Evolutionary conservation across 768 basidiomycete genomes (phyloP).

Genomic region (Tulasnella calospora): DNA sequence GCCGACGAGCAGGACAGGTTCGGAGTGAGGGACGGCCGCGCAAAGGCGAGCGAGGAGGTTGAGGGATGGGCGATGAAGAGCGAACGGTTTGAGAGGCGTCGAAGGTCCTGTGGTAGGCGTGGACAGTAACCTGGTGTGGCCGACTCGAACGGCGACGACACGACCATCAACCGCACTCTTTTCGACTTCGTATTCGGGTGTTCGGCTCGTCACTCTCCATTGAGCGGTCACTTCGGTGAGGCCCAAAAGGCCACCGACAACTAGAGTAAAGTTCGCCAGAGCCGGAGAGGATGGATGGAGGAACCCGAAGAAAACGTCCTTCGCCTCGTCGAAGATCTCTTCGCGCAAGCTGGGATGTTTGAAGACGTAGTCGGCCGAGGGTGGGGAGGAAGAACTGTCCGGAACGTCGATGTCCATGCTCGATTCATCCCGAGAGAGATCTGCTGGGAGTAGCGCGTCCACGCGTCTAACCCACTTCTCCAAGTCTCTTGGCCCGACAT

Average conservation of each 20-base stretch:
- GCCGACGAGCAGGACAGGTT: constrained; percentile 87
- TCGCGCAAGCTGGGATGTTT: constrained; percentile 74
- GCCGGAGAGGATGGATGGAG: constrained; percentile 30
- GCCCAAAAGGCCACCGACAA: constrained; percentile 58
- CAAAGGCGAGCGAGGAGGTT: constrained; percentile 75
- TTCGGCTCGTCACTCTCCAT: constrained; percentile 63
- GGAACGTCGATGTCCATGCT: constrained; percentile 31
- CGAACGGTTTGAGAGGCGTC: constrained; percentile 58
- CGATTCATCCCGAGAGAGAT: constrained; percentile 15
- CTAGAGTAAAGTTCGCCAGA: constrained; percentile 42
- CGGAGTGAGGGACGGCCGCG: constrained; percentile 61
- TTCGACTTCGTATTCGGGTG: constrained; percentile 63
- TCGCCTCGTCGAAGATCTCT: constrained; percentile 80
- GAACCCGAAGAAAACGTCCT: constrained; percentile 87
- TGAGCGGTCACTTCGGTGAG: constrained; percentile 63
- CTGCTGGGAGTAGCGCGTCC: constrained; percentile 52
- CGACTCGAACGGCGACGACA: constrained; percentile 54
- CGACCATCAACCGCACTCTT: constrained; percentile 58
- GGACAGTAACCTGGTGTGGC: constrained; percentile 50
- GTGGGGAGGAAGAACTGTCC: constrained; percentile 21
- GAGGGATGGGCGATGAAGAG: constrained; percentile 79
- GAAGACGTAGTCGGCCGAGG: constrained; percentile 42
- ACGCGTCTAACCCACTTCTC: constrained; percentile 79
- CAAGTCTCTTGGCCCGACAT: constrained; percentile 72
- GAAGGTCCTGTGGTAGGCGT: constrained; percentile 38